These are phyloP conservation scores for Diaporthe caulivora DNA, from an alignment of 2,329 filamentous ascomycete species.

Conservation along the genomic window DNA sequence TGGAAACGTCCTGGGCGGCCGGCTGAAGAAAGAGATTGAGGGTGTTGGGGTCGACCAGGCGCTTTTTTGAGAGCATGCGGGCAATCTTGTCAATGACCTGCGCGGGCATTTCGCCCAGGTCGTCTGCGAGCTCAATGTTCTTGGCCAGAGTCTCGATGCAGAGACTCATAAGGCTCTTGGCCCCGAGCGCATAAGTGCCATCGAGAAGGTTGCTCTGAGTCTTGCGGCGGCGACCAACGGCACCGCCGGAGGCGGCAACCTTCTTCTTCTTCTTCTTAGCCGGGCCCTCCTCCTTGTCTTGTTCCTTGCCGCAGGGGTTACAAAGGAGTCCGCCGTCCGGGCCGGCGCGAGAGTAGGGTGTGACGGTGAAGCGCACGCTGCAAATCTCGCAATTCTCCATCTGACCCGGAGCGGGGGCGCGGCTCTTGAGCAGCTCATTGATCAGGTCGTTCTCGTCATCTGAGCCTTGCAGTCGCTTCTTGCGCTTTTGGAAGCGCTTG, in stretches of 20 bases:
- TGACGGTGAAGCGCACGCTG: constrained; percentile 91
- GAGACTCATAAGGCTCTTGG: constrained; percentile 75
- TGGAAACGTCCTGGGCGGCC: constrained; percentile 61
- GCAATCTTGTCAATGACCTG: constrained; percentile 70
- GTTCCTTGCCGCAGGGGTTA: constrained; percentile 80
- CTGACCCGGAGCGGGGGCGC: constrained; percentile 79
- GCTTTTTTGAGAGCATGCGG: constrained; percentile 70
- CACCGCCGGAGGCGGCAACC: constrained; percentile 63
- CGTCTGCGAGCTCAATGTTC: constrained; percentile 72
- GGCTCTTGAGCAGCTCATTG: constrained; percentile 60
- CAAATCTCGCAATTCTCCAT: constrained; percentile 90
- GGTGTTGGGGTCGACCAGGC: constrained; percentile 66
- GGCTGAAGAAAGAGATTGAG: constrained; percentile 70
- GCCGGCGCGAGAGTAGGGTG: constrained; percentile 85
- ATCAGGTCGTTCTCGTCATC: constrained; percentile 66
- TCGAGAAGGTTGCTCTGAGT: constrained; percentile 88
- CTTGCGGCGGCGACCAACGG: constrained; percentile 75
- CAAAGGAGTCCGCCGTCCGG: constrained; percentile 91
- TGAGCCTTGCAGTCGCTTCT: constrained; percentile 52
- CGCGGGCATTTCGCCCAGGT: constrained; percentile 70
- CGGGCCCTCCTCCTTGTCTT: constrained; percentile 74
- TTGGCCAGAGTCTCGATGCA: constrained; percentile 73
- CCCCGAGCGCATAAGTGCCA: constrained; percentile 73
- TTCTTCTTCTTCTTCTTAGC: constrained; percentile 67
- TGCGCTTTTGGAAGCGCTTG: constrained; percentile 69